Evolutionary conservation across 192 early-diverging fungal species (phyloP).

Genomic region (Mortierella hygrophila): DNA sequence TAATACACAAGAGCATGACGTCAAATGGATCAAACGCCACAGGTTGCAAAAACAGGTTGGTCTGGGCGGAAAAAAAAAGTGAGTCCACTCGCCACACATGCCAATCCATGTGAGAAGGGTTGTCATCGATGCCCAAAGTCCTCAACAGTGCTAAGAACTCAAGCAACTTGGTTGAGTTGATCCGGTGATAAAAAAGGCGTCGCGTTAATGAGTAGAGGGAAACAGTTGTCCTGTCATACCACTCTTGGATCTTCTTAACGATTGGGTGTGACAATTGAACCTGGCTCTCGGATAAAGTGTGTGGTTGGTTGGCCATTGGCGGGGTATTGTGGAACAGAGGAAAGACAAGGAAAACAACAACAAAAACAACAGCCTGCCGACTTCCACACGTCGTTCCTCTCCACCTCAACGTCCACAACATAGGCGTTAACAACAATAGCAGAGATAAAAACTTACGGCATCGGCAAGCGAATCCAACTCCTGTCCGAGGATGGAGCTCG

Average conservation of each 20-base stretch:
- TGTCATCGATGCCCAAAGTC: not conserved
- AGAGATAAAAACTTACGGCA: constrained; percentile 64
- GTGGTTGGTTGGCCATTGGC: not conserved
- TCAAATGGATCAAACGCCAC: not conserved
- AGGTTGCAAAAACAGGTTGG: not conserved
- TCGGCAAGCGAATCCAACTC: constrained; percentile 93
- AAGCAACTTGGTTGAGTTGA: not conserved
- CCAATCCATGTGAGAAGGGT: not conserved
- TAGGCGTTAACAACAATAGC: not conserved
- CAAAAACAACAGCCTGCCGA: not conserved
- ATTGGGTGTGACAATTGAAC: not conserved
- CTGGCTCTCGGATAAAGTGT: not conserved
- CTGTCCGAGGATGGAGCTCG: constrained; percentile 83
- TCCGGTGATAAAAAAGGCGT: no score
- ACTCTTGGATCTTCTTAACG: not conserved
- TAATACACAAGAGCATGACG: not conserved
- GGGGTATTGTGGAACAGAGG: not conserved
- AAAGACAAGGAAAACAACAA: not conserved
- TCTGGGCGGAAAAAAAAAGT: not conserved
- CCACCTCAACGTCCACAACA: not conserved
- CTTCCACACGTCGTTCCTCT: not conserved
- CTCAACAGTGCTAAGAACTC: not conserved
- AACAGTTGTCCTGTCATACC: not conserved
- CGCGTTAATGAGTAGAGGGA: no score
- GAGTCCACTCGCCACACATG: not conserved